phyloP scores from a whole-genome alignment of 2,329 filamentous ascomycete genomes.

The Erysiphe pulchra region DNA sequence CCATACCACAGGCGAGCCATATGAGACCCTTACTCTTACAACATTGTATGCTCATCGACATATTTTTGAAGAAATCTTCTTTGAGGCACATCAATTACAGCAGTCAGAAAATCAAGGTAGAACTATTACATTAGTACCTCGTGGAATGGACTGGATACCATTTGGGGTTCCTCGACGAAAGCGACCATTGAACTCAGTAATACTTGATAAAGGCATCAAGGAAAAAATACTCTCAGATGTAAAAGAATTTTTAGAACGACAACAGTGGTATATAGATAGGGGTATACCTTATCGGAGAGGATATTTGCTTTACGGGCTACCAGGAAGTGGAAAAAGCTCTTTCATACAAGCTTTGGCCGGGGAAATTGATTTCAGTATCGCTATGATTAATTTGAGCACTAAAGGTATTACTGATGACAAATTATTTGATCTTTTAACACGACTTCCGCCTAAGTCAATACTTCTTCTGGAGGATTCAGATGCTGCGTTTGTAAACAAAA shows the following conservation, averaged over 20 bases:
- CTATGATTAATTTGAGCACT: conserved; percentile 24
- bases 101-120: conserved; percentile 67
- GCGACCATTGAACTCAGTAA: conserved; percentile 64
- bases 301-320: conserved; percentile 55
- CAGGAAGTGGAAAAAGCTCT: conserved; percentile 60
- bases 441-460: conserved; percentile 25
- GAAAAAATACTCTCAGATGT: conserved; percentile 22
- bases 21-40: conserved; percentile 81
- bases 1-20: conserved; percentile 61
- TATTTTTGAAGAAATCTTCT: conserved; percentile 75
- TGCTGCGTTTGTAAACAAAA: conserved; percentile 18
- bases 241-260: conserved; percentile 28
- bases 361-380: conserved; percentile 24
- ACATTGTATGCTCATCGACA: conserved; percentile 74
- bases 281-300: conserved; percentile 56
- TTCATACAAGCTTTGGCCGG: conserved; percentile 91
- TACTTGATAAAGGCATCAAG: conserved; percentile 56
- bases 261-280: conserved; percentile 69
- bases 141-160: conserved; percentile 60
- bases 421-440: conserved; percentile 22
- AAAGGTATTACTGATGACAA: conserved; percentile 30
- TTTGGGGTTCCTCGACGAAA: conserved; percentile 72
- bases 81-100: conserved; percentile 61
- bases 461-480: conserved; percentile 31
- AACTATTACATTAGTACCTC: conserved; percentile 70